Evolutionary conservation across 176 grass and related monocot species (phyloP).

Genomic region (Eragrostis nindensis): DNA sequence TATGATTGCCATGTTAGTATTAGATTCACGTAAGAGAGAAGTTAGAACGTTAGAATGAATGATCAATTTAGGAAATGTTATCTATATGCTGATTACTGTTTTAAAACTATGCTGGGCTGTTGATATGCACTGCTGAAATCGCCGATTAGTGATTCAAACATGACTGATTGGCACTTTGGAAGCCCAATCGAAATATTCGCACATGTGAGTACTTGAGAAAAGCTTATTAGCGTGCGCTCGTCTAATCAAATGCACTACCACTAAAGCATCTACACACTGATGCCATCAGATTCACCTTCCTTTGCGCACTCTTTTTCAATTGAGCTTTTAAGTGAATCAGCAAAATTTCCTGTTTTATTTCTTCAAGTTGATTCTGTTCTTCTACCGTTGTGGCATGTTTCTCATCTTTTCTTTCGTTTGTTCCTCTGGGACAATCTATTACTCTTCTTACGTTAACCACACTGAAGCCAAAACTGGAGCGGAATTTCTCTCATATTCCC

Average conservation of each 20-base stretch:
- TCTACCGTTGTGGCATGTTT: background rate
- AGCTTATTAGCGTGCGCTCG: background rate
- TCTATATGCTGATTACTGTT: background rate
- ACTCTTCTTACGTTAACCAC: conserved; percentile 48
- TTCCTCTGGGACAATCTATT: background rate
- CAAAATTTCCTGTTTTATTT: background rate
- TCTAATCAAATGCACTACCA: background rate
- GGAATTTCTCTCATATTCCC: no score
- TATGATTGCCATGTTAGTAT: background rate
- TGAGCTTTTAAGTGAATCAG: background rate
- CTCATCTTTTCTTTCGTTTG: background rate
- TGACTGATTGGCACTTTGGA: background rate
- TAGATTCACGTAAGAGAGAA: background rate
- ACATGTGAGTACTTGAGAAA: background rate
- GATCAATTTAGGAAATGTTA: background rate
- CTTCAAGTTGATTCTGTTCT: background rate
- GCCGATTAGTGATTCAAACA: background rate
- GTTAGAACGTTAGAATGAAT: background rate
- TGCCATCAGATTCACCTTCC: background rate
- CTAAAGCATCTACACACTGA: background rate
- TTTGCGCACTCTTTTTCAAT: background rate
- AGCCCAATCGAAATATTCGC: background rate
- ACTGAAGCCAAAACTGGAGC: conserved; percentile 17
- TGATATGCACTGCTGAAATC: background rate
- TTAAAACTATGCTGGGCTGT: background rate